A percentile compares a stretch with the other conserved stretches of the same genome.
Evolutionary conservation across 2,329 filamentous ascomycete genomes (phyloP).

Genomic region (Penicillium sp.): DNA sequence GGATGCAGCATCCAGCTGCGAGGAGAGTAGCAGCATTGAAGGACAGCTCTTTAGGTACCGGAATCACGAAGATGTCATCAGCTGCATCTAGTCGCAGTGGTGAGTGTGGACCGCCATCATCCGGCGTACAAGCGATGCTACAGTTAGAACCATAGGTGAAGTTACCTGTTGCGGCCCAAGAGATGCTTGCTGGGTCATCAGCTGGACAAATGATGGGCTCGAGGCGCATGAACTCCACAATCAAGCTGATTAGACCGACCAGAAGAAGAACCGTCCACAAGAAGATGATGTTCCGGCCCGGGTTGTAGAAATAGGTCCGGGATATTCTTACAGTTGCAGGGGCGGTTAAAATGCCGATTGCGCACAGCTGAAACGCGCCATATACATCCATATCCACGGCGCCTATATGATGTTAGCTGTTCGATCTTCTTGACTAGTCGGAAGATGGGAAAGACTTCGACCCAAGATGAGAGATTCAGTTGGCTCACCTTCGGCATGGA

Average conservation of each 20-base stretch:
- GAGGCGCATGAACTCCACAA: conserved; percentile 61
- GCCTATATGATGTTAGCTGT: conserved; percentile 38
- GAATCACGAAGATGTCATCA: conserved; percentile 61
- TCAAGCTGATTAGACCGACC: conserved; percentile 54
- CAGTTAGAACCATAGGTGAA: conserved; percentile 17
- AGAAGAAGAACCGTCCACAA: conserved; percentile 61
- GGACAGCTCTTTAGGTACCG: conserved; percentile 52
- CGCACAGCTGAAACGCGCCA: conserved; percentile 64
- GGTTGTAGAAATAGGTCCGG: conserved; percentile 60
- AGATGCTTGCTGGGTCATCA: conserved; percentile 38
- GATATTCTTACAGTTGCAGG: conserved; percentile 61
- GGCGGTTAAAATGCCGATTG: conserved; percentile 62
- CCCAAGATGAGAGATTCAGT: background rate
- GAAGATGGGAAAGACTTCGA: background rate
- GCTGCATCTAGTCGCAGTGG: conserved; percentile 54
- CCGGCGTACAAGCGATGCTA: conserved; percentile 10
- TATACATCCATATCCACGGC: conserved; percentile 67
- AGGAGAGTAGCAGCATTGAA: conserved; percentile 60
- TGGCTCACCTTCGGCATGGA: conserved; percentile 56
- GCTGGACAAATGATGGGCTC: conserved; percentile 44
- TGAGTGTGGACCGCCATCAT: conserved; percentile 45
- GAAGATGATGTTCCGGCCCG: conserved; percentile 63
- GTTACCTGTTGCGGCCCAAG: conserved; percentile 33
- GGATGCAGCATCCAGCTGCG: conserved; percentile 62
- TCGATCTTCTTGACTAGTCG: background rate